Percentiles rank a stretch among this genome's conserved stretches.
Conservation (phyloP, 2,329 filamentous ascomycete species). For the Aspergillus thermomutatus region DNA sequence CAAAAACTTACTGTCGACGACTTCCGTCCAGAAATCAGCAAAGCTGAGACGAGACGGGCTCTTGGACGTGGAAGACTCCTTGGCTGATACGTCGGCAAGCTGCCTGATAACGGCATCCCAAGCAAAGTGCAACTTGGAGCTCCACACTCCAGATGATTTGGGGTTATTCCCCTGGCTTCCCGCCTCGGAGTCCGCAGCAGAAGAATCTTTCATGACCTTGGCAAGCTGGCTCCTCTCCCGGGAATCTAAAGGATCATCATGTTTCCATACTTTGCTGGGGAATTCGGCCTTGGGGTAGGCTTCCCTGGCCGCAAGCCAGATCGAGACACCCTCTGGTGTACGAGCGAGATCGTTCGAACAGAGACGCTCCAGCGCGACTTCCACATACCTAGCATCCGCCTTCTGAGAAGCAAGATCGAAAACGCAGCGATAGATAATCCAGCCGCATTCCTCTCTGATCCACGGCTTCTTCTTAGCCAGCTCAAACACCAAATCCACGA, state of each 20-base stretch:
- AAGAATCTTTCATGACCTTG: constrained; percentile 71
- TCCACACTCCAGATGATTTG: constrained; percentile 66
- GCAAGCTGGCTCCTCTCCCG: constrained; percentile 67
- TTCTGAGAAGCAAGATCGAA: constrained; percentile 48
- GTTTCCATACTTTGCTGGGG: constrained; percentile 69
- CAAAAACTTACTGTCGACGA: constrained; percentile 72
- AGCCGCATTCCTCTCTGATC: constrained; percentile 84
- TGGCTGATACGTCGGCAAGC: constrained; percentile 30
- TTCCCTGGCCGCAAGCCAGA: constrained; percentile 73
- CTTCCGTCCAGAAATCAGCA: constrained; percentile 76
- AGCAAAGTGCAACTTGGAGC: constrained; percentile 77
- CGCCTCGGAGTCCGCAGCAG: constrained; percentile 26
- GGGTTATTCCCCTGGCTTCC: constrained; percentile 27
- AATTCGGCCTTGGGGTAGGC: constrained; percentile 63
- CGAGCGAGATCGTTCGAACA: constrained; percentile 65
- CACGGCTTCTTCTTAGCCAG: constrained; percentile 80
- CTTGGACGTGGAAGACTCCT: constrained; percentile 30
- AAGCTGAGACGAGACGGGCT: constrained; percentile 50
- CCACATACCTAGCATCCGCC: constrained; percentile 49
- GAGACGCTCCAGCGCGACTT: constrained; percentile 61
- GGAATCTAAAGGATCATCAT: constrained; percentile 66
- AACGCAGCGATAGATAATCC: constrained; percentile 72
- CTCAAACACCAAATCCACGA: constrained; percentile 71
- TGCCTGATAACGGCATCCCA: constrained; percentile 73
- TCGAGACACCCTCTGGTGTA: constrained; percentile 82